Percentiles rank a stretch among this genome's conserved stretches.
These are phyloP conservation scores for Quercus aquifolioides DNA, from an alignment of 306 rosid species.

Conservation along the genomic window DNA sequence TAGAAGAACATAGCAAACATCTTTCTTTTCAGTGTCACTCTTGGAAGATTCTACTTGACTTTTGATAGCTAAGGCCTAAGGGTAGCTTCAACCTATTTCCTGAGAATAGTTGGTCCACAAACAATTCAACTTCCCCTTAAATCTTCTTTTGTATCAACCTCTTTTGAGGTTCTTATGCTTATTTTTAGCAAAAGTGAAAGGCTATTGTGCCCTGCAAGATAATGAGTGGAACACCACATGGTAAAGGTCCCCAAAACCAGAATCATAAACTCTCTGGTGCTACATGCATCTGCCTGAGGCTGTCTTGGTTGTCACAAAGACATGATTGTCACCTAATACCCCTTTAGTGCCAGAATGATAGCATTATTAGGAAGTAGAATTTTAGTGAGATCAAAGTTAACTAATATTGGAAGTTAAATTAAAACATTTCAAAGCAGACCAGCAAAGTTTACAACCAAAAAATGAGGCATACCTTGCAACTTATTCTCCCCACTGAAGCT, in stretches of 20 bases:
- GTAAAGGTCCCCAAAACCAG: not conserved
- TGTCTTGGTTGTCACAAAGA: not conserved
- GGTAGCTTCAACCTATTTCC: not conserved
- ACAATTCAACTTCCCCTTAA: not conserved
- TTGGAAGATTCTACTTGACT: not conserved
- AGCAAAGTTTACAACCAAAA: slow-evolving; percentile 16
- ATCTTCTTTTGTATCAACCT: not conserved
- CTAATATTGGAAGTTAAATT: not conserved
- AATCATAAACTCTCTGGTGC: not conserved
- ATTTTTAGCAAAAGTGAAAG: not conserved
- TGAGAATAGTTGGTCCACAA: not conserved
- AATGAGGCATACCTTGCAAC: slow-evolving; percentile 75
- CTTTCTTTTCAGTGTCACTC: not conserved
- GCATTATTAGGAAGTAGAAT: not conserved
- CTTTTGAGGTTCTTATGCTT: not conserved
- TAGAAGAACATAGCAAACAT: not conserved
- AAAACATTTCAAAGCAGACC: slow-evolving; percentile 2
- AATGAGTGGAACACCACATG: not conserved
- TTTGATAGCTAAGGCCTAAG: not conserved
- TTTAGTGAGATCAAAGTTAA: not conserved
- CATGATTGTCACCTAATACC: not conserved
- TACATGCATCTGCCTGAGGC: not conserved
- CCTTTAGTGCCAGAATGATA: not conserved
- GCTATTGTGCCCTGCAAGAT: not conserved
- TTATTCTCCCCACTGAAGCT: slow-evolving; percentile 64